phyloP scores from a whole-genome alignment of 2,329 filamentous ascomycete species.

The Ophiosphaerella korrae region DNA sequence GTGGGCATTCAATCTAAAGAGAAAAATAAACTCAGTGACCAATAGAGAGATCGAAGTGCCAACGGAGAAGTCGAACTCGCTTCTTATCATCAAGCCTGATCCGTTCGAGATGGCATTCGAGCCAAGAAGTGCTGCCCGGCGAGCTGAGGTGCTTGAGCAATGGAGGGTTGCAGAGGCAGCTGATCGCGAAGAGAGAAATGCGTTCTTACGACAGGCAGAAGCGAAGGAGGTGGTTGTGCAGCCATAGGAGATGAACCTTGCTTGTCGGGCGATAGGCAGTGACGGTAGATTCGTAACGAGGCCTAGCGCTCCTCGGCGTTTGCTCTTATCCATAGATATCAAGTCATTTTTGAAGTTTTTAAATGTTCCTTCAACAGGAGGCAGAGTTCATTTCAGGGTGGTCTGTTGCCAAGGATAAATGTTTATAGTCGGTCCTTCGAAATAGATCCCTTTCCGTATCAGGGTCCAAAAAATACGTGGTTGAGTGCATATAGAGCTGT shows the following conservation, averaged over 20 bases:
- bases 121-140: slow-evolving; percentile 52
- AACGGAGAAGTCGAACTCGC: slow-evolving; percentile 58
- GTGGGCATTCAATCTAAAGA: slow-evolving; percentile 55
- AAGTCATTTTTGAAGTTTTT: no score
- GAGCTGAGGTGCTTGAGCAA: slow-evolving; percentile 32
- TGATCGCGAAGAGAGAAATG: slow-evolving; percentile 42
- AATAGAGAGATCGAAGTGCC: slow-evolving; percentile 51
- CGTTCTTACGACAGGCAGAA: slow-evolving; percentile 40
- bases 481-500: no score
- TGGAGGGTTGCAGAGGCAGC: slow-evolving; percentile 46
- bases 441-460: no score
- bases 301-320: no score
- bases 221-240: slow-evolving; percentile 13
- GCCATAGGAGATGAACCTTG: background rate
- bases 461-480: no score
- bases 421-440: background rate
- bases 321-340: no score
- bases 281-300: background rate
- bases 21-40: slow-evolving; percentile 53
- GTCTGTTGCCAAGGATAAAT: background rate
- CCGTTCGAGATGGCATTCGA: slow-evolving; percentile 61
- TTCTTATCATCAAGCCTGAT: slow-evolving; percentile 64
- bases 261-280: background rate
- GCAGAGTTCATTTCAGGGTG: no score
- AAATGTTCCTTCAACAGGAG: no score